phyloP scores from a whole-genome alignment of 2,329 filamentous ascomycete genomes.

The Fusarium incarnatum region DNA sequence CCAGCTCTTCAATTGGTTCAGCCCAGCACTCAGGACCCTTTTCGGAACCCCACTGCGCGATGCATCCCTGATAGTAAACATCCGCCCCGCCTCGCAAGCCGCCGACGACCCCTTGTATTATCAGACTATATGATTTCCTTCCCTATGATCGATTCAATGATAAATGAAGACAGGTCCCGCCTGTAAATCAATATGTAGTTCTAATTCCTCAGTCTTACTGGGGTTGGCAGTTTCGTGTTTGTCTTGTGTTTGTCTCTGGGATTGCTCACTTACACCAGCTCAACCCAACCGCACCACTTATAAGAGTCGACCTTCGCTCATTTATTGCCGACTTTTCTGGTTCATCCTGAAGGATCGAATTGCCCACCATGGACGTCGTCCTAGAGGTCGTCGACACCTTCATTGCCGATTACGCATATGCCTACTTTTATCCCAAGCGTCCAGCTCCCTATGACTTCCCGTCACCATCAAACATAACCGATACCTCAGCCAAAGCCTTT shows the following conservation, averaged over 20 bases:
- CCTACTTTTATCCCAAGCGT: slow-evolving; percentile 72
- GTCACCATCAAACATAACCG: slow-evolving; percentile 62
- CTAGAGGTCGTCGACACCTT: slow-evolving; percentile 88
- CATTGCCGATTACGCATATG: slow-evolving; percentile 83
- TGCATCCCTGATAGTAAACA: slow-evolving; percentile 35
- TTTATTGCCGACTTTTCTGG: background rate
- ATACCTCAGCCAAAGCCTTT: slow-evolving; percentile 64
- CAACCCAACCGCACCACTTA: background rate
- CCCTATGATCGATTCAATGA: slow-evolving; percentile 18
- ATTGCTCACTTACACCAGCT: slow-evolving; percentile 23
- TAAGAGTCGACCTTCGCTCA: slow-evolving; percentile 1
- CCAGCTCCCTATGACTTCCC: slow-evolving; percentile 65
- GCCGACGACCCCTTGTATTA: slow-evolving; percentile 33
- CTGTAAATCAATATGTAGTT: background rate
- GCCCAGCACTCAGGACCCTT: slow-evolving; percentile 14
- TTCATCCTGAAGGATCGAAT: background rate
- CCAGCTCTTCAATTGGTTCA: slow-evolving; percentile 31
- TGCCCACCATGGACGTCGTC: slow-evolving; percentile 84
- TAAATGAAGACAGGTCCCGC: slow-evolving; percentile 31
- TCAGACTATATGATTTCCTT: slow-evolving; percentile 33
- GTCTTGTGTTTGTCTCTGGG: background rate
- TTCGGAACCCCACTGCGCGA: slow-evolving; percentile 17
- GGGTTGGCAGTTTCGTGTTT: slow-evolving; percentile 1
- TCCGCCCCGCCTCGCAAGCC: slow-evolving; percentile 38
- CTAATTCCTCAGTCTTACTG: background rate